phyloP scores from a whole-genome alignment of 2,329 filamentous ascomycete genomes.

The Microdochium bolleyi region DNA sequence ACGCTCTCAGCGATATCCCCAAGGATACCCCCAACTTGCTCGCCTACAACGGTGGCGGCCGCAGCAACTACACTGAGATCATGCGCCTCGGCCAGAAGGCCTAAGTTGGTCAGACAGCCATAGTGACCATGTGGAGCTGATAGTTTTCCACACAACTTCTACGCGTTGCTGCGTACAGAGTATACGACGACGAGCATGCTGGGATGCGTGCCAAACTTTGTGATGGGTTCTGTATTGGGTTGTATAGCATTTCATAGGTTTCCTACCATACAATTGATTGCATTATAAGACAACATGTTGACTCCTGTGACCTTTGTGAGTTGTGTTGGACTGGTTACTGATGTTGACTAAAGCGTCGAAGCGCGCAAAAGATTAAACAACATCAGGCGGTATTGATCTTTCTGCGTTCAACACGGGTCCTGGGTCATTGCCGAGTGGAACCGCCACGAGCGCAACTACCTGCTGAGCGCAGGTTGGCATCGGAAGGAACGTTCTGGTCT shows the following conservation, averaged over 20 bases:
- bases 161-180: neutral
- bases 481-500: no score
- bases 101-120: neutral
- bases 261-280: neutral
- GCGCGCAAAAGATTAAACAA: no score
- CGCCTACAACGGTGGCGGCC: constrained; percentile 97
- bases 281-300: neutral
- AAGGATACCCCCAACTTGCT: constrained; percentile 86
- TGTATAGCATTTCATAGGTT: constrained; percentile 1
- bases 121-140: neutral
- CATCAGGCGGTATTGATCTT: no score
- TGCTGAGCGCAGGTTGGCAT: no score
- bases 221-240: neutral
- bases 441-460: no score
- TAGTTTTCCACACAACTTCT: neutral
- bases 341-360: no score
- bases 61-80: constrained; percentile 82
- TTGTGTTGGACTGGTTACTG: no score
- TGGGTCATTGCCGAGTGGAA: no score
- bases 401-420: no score
- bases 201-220: neutral
- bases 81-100: constrained; percentile 35
- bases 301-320: no score
- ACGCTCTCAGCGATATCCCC: constrained; percentile 73
- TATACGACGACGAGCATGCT: neutral